Evolutionary conservation across 2,329 filamentous ascomycete genomes (phyloP).

Genomic region (Ilyonectria sp.): DNA sequence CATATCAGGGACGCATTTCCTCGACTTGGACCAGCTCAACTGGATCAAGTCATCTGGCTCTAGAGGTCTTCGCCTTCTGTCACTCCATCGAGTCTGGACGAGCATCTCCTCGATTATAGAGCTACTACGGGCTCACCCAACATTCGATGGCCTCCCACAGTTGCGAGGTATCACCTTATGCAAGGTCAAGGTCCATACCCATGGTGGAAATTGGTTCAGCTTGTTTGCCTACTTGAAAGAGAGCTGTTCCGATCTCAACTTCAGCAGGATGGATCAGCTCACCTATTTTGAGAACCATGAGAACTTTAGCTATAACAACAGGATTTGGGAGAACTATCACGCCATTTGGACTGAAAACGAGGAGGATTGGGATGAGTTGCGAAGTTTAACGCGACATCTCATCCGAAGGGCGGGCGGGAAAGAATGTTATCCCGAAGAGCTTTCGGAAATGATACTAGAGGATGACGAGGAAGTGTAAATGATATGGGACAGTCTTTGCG

Average conservation of each 20-base stretch:
- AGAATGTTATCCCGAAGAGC: background rate
- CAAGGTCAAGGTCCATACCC: background rate
- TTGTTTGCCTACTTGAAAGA: conserved; percentile 1
- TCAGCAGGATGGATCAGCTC: background rate
- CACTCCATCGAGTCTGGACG: background rate
- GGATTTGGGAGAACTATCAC: background rate
- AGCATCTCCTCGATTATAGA: conserved; percentile 1
- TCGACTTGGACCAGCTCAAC: conserved; percentile 3
- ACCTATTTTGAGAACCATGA: background rate
- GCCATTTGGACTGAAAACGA: background rate
- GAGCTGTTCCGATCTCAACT: background rate
- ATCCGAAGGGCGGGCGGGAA: background rate
- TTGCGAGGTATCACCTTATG: background rate
- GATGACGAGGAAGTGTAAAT: background rate
- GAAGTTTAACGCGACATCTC: background rate
- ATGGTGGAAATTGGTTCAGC: background rate
- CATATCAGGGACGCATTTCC: conserved; percentile 2
- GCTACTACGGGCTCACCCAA: background rate
- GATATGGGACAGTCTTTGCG: too few relatives aligned
- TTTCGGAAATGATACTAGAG: background rate
- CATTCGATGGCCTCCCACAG: background rate
- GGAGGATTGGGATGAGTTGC: background rate
- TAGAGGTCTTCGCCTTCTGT: background rate
- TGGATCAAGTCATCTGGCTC: background rate
- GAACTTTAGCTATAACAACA: background rate